Evolutionary conservation across 805 yeast species (phyloP).

Genomic region (Starmerella roubikii): DNA sequence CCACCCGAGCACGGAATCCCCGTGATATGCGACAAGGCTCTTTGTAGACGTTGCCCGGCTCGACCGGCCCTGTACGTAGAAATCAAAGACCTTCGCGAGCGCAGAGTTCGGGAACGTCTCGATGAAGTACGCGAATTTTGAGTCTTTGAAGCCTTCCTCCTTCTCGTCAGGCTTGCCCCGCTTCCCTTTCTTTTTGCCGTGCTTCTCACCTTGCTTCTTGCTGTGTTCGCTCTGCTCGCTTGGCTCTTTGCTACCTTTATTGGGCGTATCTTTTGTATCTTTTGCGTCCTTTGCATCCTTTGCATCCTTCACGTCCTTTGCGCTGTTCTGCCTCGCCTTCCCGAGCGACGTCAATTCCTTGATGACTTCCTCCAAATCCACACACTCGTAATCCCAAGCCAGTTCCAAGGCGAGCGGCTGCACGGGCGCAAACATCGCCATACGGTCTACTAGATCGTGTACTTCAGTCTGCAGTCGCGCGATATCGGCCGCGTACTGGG

Average conservation of each 20-base stretch:
- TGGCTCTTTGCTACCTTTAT: not conserved
- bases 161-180: not conserved
- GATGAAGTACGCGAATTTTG: not conserved
- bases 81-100: not conserved
- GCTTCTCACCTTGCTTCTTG: not conserved
- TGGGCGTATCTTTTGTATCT: not conserved
- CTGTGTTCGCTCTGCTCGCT: not conserved
- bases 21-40: not conserved
- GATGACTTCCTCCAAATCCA: slow-evolving; percentile 11
- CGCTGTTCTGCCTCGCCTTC: no score
- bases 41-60: not conserved
- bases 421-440: slow-evolving; percentile 53
- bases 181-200: not conserved
- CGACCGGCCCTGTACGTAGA: not conserved
- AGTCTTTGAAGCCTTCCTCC: not conserved
- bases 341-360: slow-evolving; percentile 28
- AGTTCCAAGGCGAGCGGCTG: slow-evolving; percentile 36
- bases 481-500: not conserved
- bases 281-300: not conserved
- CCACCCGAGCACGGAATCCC: slow-evolving; percentile 41
- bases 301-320: no score
- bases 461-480: slow-evolving; percentile 30
- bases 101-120: not conserved
- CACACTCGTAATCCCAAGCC: slow-evolving; percentile 41
- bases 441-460: slow-evolving; percentile 47